phyloP scores from a whole-genome alignment of 208 protist species.

The Leishmania braziliensis region DNA sequence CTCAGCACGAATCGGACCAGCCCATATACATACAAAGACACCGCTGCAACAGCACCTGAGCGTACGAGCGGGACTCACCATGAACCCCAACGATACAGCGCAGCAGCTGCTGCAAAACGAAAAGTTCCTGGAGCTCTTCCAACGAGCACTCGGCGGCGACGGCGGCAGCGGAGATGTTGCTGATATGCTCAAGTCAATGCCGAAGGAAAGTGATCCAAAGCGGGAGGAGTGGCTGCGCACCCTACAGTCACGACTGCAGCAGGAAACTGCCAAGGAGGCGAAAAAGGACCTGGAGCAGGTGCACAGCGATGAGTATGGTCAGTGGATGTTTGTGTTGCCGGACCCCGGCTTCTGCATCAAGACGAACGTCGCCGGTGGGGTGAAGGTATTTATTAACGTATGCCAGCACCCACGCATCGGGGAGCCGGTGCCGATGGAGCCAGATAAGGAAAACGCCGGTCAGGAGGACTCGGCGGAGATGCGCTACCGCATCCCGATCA shows the following conservation, averaged over 20 bases:
- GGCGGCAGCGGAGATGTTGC: conserved; percentile 18
- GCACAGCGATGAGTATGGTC: conserved; percentile 85
- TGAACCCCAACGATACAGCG: conserved; percentile 44
- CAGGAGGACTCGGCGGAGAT: conserved; percentile 46
- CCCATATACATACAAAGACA: not conserved
- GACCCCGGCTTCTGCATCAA: conserved; percentile 89
- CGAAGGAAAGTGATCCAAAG: conserved; percentile 68
- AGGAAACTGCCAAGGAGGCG: conserved; percentile 54
- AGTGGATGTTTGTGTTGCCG: conserved; percentile 89
- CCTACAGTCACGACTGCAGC: conserved; percentile 69
- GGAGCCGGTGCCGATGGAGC: conserved; percentile 84
- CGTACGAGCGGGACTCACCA: not conserved
- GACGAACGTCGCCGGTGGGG: conserved; percentile 54
- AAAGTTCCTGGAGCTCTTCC: conserved; percentile 85
- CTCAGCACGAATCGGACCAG: not conserved
- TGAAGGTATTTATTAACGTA: conserved; percentile 92
- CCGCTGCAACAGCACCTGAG: not conserved
- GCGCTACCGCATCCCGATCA: conserved; percentile 87
- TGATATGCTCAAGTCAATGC: conserved; percentile 60
- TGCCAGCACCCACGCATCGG: conserved; percentile 84
- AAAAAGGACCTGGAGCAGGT: conserved; percentile 82
- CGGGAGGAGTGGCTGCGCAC: conserved; percentile 76
- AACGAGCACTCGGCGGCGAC: conserved; percentile 48
- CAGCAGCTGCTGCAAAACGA: conserved; percentile 70
- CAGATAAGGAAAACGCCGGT: conserved; percentile 13